A percentile compares a stretch with the other conserved stretches of the same genome.
Evolutionary conservation across 805 yeast genomes (phyloP).

Genomic region (Sugiyamaella smithiae): DNA sequence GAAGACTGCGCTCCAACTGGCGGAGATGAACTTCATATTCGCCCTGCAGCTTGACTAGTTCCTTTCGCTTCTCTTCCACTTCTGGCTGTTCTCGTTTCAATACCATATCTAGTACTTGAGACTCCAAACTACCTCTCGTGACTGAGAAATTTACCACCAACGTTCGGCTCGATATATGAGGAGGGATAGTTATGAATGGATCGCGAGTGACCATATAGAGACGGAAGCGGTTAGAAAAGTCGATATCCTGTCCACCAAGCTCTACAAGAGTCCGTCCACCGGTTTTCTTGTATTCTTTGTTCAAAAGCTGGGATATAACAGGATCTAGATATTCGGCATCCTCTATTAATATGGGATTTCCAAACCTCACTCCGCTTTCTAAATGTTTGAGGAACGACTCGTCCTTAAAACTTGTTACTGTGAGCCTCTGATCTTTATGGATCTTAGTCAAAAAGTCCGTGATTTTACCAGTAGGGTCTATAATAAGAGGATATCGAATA

Average conservation of each 20-base stretch:
- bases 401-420: slow-evolving; percentile 69
- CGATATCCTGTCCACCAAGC: slow-evolving; percentile 63
- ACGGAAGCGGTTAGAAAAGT: slow-evolving; percentile 61
- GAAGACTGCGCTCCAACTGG: slow-evolving; percentile 55
- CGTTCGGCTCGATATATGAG: slow-evolving; percentile 62
- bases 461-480: slow-evolving; percentile 66
- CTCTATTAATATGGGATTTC: slow-evolving; percentile 66
- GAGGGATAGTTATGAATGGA: slow-evolving; percentile 43
- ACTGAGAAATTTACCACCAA: slow-evolving; percentile 66
- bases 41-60: slow-evolving; percentile 53
- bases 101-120: slow-evolving; percentile 57
- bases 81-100: slow-evolving; percentile 62
- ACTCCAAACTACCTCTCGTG: slow-evolving; percentile 64
- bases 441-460: slow-evolving; percentile 40
- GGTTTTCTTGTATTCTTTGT: slow-evolving; percentile 54
- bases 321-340: slow-evolving; percentile 86
- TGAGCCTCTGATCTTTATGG: slow-evolving; percentile 33
- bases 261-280: slow-evolving; percentile 69
- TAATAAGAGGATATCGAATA: slow-evolving; percentile 50
- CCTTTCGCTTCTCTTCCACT: slow-evolving; percentile 54
- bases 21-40: slow-evolving; percentile 56
- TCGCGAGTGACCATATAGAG: slow-evolving; percentile 63
- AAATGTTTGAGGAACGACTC: slow-evolving; percentile 61
- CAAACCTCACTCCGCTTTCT: slow-evolving; percentile 82
- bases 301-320: slow-evolving; percentile 57